phyloP scores from a whole-genome alignment of 169 alveolate species.

The Pseudocohnilembus persalinus region DNA sequence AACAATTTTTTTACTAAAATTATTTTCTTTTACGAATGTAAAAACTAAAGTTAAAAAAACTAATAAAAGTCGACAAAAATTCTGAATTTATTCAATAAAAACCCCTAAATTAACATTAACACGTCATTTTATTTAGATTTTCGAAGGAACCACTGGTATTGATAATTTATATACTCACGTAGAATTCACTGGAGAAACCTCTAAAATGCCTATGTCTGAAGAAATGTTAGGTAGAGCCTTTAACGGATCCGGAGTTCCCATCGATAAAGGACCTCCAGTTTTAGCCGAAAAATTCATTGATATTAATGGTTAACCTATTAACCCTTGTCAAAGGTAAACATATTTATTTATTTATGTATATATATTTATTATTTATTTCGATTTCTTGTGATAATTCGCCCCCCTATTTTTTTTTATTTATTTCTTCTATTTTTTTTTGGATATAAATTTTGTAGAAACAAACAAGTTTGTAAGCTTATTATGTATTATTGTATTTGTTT shows the following conservation, averaged over 20 bases:
- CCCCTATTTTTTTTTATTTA: no score
- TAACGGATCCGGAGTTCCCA: conserved; percentile 99
- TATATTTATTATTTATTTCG: no score
- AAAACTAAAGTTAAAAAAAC: not conserved
- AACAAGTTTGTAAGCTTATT: no score
- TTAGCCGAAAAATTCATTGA: conserved; percentile 97
- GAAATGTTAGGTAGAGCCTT: conserved; percentile 99
- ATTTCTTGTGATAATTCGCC: no score
- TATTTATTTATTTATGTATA: no score
- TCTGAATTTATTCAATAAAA: not conserved
- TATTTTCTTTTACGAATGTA: no score
- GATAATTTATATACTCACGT: conserved; percentile 96
- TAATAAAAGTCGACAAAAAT: not conserved
- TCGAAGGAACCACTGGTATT: conserved; percentile 99
- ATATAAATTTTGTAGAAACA: no score
- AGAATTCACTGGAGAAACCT: conserved; percentile 99
- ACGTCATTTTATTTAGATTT: conserved; percentile 85
- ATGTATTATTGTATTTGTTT: no score
- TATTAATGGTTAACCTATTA: conserved; percentile 97
- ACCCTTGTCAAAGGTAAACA: conserved; percentile 88
- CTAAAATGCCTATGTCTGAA: conserved; percentile 98
- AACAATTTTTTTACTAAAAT: no score
- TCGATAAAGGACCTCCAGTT: conserved; percentile 98
- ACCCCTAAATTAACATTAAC: not conserved
- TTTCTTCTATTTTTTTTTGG: no score